Evolutionary conservation across 192 early-diverging fungal genomes (phyloP).

Genomic region (Rhizophagus clarus): DNA sequence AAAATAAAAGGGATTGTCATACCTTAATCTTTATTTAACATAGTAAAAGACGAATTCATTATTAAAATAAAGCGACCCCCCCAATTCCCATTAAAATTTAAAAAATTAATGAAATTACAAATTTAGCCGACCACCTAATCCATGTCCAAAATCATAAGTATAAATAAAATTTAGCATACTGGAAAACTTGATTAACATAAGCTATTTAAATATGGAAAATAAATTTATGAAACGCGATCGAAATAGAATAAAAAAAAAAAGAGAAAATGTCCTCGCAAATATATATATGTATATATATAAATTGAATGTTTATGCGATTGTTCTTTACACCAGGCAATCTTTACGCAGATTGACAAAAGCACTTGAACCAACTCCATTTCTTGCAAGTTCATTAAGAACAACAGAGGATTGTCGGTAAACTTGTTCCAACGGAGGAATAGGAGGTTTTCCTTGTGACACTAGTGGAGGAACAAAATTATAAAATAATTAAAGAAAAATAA

Average conservation of each 20-base stretch:
- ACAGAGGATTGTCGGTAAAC: conserved; percentile 43
- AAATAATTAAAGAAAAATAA: background rate
- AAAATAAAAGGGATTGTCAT: no score
- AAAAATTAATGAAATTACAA: no score
- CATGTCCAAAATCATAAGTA: no score
- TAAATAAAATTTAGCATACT: no score
- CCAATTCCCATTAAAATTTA: no score
- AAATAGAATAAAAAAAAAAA: background rate
- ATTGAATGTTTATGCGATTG: background rate
- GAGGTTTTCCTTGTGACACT: conserved; percentile 58
- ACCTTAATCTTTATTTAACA: no score
- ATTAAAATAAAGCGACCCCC: no score
- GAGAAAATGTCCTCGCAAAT: background rate
- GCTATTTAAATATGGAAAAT: background rate
- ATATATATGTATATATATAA: background rate
- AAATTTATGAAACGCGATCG: background rate
- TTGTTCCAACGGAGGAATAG: conserved; percentile 59
- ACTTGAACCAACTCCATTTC: conserved; percentile 40
- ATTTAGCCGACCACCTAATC: no score
- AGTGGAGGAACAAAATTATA: background rate
- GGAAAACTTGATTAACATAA: no score
- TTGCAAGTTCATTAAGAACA: conserved; percentile 40
- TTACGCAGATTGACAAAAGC: conserved; percentile 49
- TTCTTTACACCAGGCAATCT: conserved; percentile 37
- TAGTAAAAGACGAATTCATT: no score